Conservation (phyloP, 148 eudicot genomes). For the Drosera capensis region DNA sequence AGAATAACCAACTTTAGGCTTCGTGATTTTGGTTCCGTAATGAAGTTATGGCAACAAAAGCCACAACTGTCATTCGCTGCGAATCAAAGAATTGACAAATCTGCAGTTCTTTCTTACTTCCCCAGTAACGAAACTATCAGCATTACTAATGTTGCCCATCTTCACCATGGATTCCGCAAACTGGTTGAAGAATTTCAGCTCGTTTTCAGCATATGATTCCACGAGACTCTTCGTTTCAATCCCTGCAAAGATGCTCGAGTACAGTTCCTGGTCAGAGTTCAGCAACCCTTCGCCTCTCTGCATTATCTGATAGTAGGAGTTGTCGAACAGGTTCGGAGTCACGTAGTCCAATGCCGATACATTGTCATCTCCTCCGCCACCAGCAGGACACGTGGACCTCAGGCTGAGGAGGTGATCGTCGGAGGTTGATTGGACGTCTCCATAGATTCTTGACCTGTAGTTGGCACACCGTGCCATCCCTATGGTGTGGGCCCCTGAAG, state of each 20-base stretch:
- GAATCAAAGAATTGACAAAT: constrained; percentile 34
- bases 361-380: constrained; percentile 43
- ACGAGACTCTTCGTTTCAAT: constrained; percentile 61
- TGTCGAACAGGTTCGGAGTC: constrained; percentile 71
- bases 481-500: constrained; percentile 82
- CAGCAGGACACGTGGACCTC: constrained; percentile 44
- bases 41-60: too few relatives aligned
- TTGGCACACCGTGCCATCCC: constrained; percentile 82
- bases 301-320: constrained; percentile 60
- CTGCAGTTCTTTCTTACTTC: constrained; percentile 89
- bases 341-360: constrained; percentile 55
- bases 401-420: constrained; percentile 31
- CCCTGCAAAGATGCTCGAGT: constrained; percentile 56
- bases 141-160: constrained; percentile 65
- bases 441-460: constrained; percentile 70
- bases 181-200: constrained; percentile 60
- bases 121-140: constrained; percentile 48
- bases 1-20: too few relatives aligned
- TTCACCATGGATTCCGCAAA: constrained; percentile 91
- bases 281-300: constrained; percentile 69
- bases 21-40: too few relatives aligned
- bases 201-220: constrained; percentile 40
- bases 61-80: not conserved
- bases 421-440: constrained; percentile 53
- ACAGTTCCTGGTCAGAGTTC: constrained; percentile 76